Evolutionary conservation across 2,329 filamentous ascomycete genomes (phyloP), one percentile per base, ranked within the genome.

Genomic region (Xylariaceae sp.): DNA sequence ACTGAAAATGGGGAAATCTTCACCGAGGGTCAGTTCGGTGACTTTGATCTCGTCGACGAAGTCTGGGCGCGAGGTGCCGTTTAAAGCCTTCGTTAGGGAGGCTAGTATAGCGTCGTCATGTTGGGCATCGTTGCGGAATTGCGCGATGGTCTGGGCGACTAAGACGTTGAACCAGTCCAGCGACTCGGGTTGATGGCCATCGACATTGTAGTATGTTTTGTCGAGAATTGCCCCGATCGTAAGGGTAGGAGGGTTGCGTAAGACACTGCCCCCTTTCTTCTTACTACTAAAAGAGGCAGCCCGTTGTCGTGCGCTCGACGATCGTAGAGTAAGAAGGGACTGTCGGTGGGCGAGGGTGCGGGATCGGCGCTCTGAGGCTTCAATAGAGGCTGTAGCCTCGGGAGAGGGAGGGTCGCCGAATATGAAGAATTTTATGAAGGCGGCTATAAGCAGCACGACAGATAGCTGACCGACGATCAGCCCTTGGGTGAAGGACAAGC

Each of bases 391-490:
- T 17, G 86, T 88, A 44, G 85, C 82, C 53, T 95, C 90, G 50
- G 89, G 77, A 2, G 87, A 89, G 1, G 90, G 89, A 5, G 89
- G 83, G 63, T 97, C 93, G 58, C 93, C 93, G 64, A 98, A 97
- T 63, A 98, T 97, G 79, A 98, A 98, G 80, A 96, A 98, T 66
- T 95, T 95, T 68, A 98, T 97, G 70, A 98, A 97, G 56, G 86
- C 88, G 54, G 90, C 91, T 50, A 98, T 82, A 32, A 98, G 77
- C 20, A 97, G 73, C 12, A 95, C 88, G 37, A 98, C 87, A 2
- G 90, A 95, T 41, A 98, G 76, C 67, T 98, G 93, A 40, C 93
- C 93, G 23, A 97, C 76, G 39, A 98, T 82, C 57, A 98, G 85
- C 22, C 93, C 93, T 65, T 95, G 89, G 0, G 89, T 95, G 67